Conservation (phyloP, 2,329 filamentous ascomycete genomes). For the Colletotrichum musae region DNA sequence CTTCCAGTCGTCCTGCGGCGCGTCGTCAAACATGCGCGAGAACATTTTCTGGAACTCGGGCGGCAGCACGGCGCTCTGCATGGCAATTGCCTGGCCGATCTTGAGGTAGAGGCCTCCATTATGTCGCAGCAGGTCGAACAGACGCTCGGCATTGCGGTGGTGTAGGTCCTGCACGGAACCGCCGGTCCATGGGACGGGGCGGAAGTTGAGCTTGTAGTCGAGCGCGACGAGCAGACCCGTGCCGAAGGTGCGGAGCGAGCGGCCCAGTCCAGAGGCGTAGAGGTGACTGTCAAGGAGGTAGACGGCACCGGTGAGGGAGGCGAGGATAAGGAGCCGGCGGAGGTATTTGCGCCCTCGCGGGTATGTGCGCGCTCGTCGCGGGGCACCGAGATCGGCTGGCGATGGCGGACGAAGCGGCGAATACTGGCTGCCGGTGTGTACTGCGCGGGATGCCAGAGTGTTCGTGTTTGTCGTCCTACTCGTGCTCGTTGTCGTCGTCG, state of each 20-base stretch:
- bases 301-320: slow-evolving; percentile 70
- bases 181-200: slow-evolving; percentile 81
- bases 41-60: slow-evolving; percentile 98
- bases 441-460: background rate
- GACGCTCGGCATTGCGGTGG: slow-evolving; percentile 83
- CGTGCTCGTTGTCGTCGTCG: slow-evolving; percentile 9
- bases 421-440: slow-evolving; percentile 59
- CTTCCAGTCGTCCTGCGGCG: slow-evolving; percentile 90
- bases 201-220: slow-evolving; percentile 98
- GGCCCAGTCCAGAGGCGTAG: slow-evolving; percentile 84
- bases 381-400: slow-evolving; percentile 82
- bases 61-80: slow-evolving; percentile 95
- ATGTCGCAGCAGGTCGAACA: slow-evolving; percentile 84
- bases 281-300: slow-evolving; percentile 81
- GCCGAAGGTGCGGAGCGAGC: slow-evolving; percentile 86
- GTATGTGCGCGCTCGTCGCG: slow-evolving; percentile 79
- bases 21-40: slow-evolving; percentile 96
- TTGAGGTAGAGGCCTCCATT: slow-evolving; percentile 98
- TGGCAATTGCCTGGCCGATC: slow-evolving; percentile 97
- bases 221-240: slow-evolving; percentile 84
- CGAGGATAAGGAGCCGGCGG: slow-evolving; percentile 78
- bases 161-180: slow-evolving; percentile 85
- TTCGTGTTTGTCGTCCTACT: background rate
- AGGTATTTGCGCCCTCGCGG: slow-evolving; percentile 80
- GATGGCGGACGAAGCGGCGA: slow-evolving; percentile 82